phyloP scores from a whole-genome alignment of 2,329 filamentous ascomycete genomes.

The Furcasterigmium furcatum region DNA sequence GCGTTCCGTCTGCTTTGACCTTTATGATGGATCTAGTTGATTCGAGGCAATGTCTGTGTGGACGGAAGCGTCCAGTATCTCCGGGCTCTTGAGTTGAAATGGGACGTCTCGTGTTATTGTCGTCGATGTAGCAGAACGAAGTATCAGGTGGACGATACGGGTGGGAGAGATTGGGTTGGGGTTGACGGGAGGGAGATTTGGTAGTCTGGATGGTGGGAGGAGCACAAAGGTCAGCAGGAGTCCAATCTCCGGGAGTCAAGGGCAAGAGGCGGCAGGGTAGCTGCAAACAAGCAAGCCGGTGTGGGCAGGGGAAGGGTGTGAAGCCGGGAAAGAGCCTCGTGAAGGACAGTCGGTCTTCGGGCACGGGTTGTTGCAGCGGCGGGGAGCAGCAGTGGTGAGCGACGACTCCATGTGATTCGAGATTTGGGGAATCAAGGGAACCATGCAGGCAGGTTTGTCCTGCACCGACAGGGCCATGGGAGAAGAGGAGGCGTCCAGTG shows the following conservation, averaged over 20 bases:
- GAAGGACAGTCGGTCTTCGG: neutral
- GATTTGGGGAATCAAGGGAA: neutral
- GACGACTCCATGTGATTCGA: neutral
- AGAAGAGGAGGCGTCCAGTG: neutral
- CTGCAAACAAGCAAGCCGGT: no score
- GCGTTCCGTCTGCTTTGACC: no score
- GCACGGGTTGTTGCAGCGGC: neutral
- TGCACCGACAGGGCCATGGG: neutral
- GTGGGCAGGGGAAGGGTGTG: neutral
- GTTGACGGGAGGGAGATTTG: no score
- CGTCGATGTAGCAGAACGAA: no score
- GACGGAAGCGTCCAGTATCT: no score
- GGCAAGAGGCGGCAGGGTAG: neutral
- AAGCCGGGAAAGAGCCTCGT: neutral
- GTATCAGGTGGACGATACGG: no score
- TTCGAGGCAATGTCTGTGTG: no score
- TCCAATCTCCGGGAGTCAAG: neutral
- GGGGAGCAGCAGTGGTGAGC: neutral
- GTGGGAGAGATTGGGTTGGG: conserved; percentile 1
- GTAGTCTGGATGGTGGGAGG: no score
- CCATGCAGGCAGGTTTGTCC: neutral
- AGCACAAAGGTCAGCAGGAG: no score
- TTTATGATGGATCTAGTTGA: no score
- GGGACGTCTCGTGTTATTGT: no score
- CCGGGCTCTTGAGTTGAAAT: no score